Evolutionary conservation across 805 yeast genomes (phyloP).

Genomic region (Kodamaea sagamina): DNA sequence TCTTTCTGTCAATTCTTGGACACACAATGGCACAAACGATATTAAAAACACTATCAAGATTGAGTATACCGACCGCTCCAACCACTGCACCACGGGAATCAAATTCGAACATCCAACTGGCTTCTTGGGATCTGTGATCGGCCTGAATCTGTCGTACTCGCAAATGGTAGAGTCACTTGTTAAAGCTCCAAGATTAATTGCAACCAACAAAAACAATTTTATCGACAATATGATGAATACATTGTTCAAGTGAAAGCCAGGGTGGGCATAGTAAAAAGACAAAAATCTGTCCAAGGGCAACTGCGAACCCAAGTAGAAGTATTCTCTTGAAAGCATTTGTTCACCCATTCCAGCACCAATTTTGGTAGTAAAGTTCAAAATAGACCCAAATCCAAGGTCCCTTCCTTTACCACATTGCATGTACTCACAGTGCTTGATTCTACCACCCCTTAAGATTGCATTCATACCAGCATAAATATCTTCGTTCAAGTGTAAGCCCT

Average conservation of each 20-base stretch:
- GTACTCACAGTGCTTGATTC: conserved; percentile 81
- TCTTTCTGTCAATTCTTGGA: conserved; percentile 75
- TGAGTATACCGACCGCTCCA: conserved; percentile 69
- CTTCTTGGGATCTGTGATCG: conserved; percentile 59
- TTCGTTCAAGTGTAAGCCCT: conserved; percentile 79
- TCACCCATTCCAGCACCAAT: conserved; percentile 93
- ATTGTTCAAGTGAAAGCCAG: conserved; percentile 82
- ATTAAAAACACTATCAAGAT: conserved; percentile 73
- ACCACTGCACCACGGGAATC: conserved; percentile 72
- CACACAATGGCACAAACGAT: conserved; percentile 72
- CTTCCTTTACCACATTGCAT: conserved; percentile 86
- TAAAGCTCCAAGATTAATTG: conserved; percentile 63
- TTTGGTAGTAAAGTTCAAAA: conserved; percentile 77
- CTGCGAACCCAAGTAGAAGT: conserved; percentile 75
- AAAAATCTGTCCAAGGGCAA: conserved; percentile 76
- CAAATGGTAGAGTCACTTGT: conserved; percentile 64
- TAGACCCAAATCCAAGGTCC: conserved; percentile 82
- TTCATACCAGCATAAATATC: conserved; percentile 88
- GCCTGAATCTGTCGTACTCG: conserved; percentile 56
- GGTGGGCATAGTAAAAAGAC: conserved; percentile 82
- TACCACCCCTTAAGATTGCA: conserved; percentile 76
- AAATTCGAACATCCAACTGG: conserved; percentile 76
- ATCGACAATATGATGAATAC: conserved; percentile 69
- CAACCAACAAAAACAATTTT: conserved; percentile 54
- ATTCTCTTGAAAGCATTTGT: conserved; percentile 80